Conservation (phyloP, 192 early-diverging fungal genomes). For the Podila verticillata region DNA sequence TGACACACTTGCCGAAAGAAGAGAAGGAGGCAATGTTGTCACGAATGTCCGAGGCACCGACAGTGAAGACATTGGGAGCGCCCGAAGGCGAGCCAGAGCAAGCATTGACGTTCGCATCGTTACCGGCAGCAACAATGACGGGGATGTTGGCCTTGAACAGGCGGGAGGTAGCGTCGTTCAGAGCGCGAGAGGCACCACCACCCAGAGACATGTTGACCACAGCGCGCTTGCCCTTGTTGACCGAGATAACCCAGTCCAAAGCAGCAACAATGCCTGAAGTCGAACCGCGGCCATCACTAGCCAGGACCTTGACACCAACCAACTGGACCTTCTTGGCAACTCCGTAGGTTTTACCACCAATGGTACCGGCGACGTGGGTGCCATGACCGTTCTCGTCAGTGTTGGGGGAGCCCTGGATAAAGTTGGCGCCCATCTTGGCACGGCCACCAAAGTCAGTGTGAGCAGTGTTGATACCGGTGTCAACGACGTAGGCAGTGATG, state of each 20-base stretch:
- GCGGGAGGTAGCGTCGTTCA: constrained; percentile 69
- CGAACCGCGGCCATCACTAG: constrained; percentile 62
- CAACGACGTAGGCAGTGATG: constrained; percentile 69
- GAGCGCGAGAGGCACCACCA: constrained; percentile 60
- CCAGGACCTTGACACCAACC: constrained; percentile 77
- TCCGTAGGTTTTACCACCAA: constrained; percentile 69
- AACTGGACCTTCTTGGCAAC: constrained; percentile 79
- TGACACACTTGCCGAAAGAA: constrained; percentile 91
- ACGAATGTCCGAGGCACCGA: constrained; percentile 82
- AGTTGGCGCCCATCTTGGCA: constrained; percentile 65
- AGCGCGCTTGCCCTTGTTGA: constrained; percentile 40
- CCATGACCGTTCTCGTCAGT: constrained; percentile 71
- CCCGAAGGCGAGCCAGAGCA: constrained; percentile 68
- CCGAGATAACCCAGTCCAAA: constrained; percentile 47
- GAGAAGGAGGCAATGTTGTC: constrained; percentile 86
- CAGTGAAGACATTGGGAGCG: constrained; percentile 73
- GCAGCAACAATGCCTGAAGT: constrained; percentile 55
- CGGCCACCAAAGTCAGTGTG: constrained; percentile 82
- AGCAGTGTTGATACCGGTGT: constrained; percentile 63
- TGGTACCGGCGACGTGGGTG: constrained; percentile 76
- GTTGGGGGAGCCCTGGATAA: constrained; percentile 56
- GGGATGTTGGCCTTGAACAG: constrained; percentile 69
- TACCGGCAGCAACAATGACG: constrained; percentile 83
- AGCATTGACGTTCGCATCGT: constrained; percentile 67
- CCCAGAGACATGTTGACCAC: constrained; percentile 85